Evolutionary conservation across 805 yeast genomes (phyloP).

Genomic region (Starmerella stigmatis): DNA sequence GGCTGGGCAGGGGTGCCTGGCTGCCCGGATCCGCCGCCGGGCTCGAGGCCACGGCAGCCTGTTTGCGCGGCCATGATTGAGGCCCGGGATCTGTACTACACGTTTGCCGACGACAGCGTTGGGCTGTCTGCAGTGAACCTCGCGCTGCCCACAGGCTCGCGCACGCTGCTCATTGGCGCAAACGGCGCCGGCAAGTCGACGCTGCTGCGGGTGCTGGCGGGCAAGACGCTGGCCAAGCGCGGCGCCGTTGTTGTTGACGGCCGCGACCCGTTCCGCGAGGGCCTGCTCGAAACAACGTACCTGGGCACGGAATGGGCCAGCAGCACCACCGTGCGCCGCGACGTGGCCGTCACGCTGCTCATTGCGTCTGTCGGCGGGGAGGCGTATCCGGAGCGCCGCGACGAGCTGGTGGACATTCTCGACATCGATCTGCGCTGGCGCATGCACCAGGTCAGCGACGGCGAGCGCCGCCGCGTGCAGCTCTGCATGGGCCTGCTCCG

Average conservation of each 20-base stretch:
- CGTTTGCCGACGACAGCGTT: slow-evolving; percentile 50
- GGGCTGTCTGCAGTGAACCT: slow-evolving; percentile 60
- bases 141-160: slow-evolving; percentile 54
- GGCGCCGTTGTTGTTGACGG: slow-evolving; percentile 72
- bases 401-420: slow-evolving; percentile 58
- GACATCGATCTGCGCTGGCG: slow-evolving; percentile 87
- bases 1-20: too few relatives aligned
- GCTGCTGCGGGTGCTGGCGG: slow-evolving; percentile 70
- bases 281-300: slow-evolving; percentile 47
- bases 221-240: slow-evolving; percentile 70
- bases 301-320: slow-evolving; percentile 97
- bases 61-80: slow-evolving; percentile 41
- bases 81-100: slow-evolving; percentile 56
- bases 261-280: slow-evolving; percentile 72
- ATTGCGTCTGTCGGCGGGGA: slow-evolving; percentile 78
- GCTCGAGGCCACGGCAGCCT: too few relatives aligned
- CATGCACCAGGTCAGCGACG: slow-evolving; percentile 86
- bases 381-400: slow-evolving; percentile 63
- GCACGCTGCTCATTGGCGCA: slow-evolving; percentile 79
- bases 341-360: slow-evolving; percentile 73
- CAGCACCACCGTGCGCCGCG: slow-evolving; percentile 80
- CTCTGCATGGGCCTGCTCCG: slow-evolving; percentile 82
- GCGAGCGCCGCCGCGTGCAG: slow-evolving; percentile 91
- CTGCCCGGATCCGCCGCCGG: too few relatives aligned
- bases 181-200: slow-evolving; percentile 98